phyloP scores from a whole-genome alignment of 129 eudicot species.

The Glebionis coronaria region DNA sequence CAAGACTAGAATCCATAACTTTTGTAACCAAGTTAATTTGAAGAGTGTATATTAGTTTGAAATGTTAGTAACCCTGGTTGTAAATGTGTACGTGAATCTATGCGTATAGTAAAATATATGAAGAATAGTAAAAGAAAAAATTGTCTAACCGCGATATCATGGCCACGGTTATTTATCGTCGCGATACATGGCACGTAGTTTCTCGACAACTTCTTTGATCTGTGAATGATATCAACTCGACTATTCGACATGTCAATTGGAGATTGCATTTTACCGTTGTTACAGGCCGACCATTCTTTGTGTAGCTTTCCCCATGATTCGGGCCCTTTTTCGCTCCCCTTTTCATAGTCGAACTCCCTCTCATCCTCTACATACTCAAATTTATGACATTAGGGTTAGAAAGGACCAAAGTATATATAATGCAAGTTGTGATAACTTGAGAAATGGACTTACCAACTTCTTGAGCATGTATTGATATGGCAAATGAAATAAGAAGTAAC shows the following conservation, averaged over 20 bases:
- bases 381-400: neutral
- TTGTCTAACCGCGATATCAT: conserved; percentile 47
- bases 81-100: too few relatives aligned
- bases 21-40: too few relatives aligned
- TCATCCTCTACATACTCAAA: conserved; percentile 45
- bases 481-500: conserved; percentile 15
- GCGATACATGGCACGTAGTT: conserved; percentile 42
- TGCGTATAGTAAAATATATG: too few relatives aligned
- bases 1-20: too few relatives aligned
- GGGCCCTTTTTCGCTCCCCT: conserved; percentile 46
- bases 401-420: too few relatives aligned
- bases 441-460: conserved; percentile 49
- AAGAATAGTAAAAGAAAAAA: too few relatives aligned
- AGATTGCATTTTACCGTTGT: conserved; percentile 52
- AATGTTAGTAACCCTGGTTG: too few relatives aligned
- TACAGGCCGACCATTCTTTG: conserved; percentile 61
- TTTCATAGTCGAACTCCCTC: conserved; percentile 42
- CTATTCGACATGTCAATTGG: conserved; percentile 45
- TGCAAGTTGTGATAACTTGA: neutral
- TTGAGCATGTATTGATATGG: conserved; percentile 41
- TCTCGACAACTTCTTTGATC: conserved; percentile 20
- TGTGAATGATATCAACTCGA: conserved; percentile 27
- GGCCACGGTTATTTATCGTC: conserved; percentile 43
- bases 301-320: conserved; percentile 49
- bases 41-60: too few relatives aligned